These are phyloP conservation scores for Phlyctochytrium planicorne DNA, from an alignment of 192 early-diverging fungal genomes.

Conservation along the genomic window DNA sequence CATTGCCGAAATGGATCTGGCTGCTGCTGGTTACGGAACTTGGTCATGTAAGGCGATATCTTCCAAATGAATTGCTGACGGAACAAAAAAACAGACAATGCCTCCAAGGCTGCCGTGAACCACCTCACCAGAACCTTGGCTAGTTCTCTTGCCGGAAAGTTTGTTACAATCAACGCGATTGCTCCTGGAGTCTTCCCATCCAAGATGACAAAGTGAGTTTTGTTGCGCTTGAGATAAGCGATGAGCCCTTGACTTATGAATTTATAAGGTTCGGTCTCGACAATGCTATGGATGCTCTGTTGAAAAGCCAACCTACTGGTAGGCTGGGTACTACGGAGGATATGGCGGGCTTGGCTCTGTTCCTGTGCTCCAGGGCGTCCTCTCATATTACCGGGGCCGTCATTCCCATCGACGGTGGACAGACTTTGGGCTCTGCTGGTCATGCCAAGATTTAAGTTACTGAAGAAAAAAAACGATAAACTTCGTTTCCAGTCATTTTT, in stretches of 20 bases:
- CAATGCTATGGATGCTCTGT: constrained; percentile 67
- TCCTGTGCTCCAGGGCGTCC: constrained; percentile 69
- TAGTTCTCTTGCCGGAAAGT: constrained; percentile 27
- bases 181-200: constrained; percentile 53
- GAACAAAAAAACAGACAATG: constrained; percentile 24
- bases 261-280: constrained; percentile 51
- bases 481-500: too few species aligned
- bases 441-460: constrained; percentile 23
- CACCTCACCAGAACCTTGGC: constrained; percentile 52
- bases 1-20: constrained; percentile 33
- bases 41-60: constrained; percentile 36
- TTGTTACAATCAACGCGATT: constrained; percentile 48
- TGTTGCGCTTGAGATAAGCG: constrained; percentile 13
- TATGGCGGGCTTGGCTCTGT: constrained; percentile 84
- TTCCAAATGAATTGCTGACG: constrained; percentile 13
- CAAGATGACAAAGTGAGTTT: constrained; percentile 49
- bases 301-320: constrained; percentile 51
- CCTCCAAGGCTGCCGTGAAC: constrained; percentile 56
- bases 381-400: constrained; percentile 81
- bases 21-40: constrained; percentile 38
- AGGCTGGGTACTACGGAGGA: constrained; percentile 82
- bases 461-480: too few species aligned
- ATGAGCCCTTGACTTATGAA: constrained; percentile 1
- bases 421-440: constrained; percentile 26
- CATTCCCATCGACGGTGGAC: constrained; percentile 84